These are phyloP conservation scores for Cyclotella baltica DNA, from an alignment of 108 stramenopile species.

Conservation along the genomic window DNA sequence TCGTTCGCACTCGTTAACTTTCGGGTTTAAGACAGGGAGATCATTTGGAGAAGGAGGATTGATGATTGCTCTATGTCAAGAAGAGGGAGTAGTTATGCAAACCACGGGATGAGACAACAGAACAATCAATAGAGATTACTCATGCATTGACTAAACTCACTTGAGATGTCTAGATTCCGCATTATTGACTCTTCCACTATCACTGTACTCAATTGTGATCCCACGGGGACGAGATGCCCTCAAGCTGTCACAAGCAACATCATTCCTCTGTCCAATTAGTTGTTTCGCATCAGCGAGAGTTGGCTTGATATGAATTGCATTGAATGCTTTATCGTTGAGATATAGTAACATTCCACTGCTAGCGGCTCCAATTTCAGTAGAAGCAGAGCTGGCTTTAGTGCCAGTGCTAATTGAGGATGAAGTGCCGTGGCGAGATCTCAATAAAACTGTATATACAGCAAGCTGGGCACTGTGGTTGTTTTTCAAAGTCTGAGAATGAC, in stretches of 20 bases:
- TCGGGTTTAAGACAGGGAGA: constrained; percentile 66
- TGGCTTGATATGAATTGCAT: constrained; percentile 72
- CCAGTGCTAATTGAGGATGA: neutral
- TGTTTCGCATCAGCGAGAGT: constrained; percentile 70
- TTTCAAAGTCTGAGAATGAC: constrained; percentile 75
- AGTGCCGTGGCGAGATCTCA: constrained; percentile 71
- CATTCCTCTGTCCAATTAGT: constrained; percentile 80
- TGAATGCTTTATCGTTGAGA: constrained; percentile 67
- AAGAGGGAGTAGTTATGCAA: constrained; percentile 7
- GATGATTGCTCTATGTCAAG: constrained; percentile 23
- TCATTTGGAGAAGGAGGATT: constrained; percentile 50
- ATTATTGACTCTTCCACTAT: constrained; percentile 37
- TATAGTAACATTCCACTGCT: constrained; percentile 79
- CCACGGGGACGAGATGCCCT: constrained; percentile 73
- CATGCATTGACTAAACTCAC: neutral
- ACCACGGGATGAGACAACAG: neutral
- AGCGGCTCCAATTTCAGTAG: constrained; percentile 44
- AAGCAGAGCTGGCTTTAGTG: neutral
- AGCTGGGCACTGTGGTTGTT: constrained; percentile 85
- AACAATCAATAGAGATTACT: neutral
- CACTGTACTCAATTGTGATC: constrained; percentile 60
- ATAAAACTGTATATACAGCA: constrained; percentile 84
- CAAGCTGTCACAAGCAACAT: constrained; percentile 63
- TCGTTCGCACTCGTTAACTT: constrained; percentile 61
- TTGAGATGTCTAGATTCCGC: neutral